Conservation (phyloP, 345 rosid species). For the Eucalyptus decipiens region DNA sequence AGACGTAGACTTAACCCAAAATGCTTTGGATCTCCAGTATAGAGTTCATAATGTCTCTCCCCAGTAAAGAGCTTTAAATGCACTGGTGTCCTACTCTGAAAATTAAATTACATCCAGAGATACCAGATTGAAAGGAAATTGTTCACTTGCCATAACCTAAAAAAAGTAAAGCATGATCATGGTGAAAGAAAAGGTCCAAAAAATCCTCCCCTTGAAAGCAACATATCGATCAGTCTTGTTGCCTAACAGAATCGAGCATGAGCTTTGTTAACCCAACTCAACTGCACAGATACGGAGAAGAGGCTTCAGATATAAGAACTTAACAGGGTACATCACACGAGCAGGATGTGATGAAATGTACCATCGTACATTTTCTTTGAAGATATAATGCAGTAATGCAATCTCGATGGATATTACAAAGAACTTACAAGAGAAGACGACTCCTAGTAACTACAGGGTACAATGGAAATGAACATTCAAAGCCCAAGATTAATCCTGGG, state of each 20-base stretch:
- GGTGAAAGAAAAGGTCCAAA: background rate
- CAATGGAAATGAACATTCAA: no score
- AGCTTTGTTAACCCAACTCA: no score
- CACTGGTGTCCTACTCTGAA: background rate
- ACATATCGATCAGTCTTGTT: no score
- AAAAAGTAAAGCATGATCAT: no score
- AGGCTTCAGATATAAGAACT: background rate
- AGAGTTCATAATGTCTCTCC: background rate
- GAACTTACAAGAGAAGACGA: no score
- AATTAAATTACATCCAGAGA: no score
- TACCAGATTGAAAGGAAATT: background rate
- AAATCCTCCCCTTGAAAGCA: background rate
- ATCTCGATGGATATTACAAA: no score
- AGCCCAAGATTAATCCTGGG: no score
- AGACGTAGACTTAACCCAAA: background rate
- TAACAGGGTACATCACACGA: background rate
- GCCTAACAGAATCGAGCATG: no score
- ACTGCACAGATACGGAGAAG: background rate
- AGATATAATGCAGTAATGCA: no score
- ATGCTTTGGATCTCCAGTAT: background rate
- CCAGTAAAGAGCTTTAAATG: background rate
- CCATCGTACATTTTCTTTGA: background rate
- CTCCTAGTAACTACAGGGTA: no score
- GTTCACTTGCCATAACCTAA: background rate
- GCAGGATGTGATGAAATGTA: background rate